These are phyloP conservation scores for Lachnellula subtilissima DNA, from an alignment of 2,329 filamentous ascomycete genomes.

Conservation along the genomic window DNA sequence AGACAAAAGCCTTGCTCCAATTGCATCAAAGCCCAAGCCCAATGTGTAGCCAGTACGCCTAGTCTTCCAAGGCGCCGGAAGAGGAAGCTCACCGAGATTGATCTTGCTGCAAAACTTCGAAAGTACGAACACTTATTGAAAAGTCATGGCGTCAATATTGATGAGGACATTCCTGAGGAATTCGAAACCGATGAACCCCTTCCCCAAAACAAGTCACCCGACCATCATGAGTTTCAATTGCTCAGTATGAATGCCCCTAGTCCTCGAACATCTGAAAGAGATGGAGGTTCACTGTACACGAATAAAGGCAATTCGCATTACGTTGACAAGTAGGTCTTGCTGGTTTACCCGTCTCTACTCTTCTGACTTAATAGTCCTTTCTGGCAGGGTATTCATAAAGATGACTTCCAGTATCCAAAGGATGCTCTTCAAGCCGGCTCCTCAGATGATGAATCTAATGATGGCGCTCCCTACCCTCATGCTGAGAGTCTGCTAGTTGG, in stretches of 20 bases:
- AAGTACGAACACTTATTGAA: constrained; percentile 27
- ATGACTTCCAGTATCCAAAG: constrained; percentile 27
- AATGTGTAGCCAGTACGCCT: constrained; percentile 26
- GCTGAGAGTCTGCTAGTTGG: constrained; percentile 45
- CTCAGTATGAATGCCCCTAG: constrained; percentile 2
- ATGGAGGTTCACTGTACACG: constrained; percentile 18
- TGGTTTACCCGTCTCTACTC: neutral
- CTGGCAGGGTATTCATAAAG: constrained; percentile 26
- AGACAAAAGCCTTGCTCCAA: constrained; percentile 29
- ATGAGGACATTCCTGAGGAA: constrained; percentile 13
- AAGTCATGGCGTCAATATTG: constrained; percentile 25
- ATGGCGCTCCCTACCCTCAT: constrained; percentile 22
- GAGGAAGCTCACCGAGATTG: constrained; percentile 25
- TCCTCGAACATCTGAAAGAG: neutral
- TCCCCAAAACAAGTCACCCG: neutral
- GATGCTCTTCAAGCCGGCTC: constrained; percentile 29
- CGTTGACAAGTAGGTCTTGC: constrained; percentile 22
- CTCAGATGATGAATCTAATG: constrained; percentile 29
- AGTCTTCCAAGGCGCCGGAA: constrained; percentile 22
- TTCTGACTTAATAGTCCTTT: constrained; percentile 20
- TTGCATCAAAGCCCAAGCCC: constrained; percentile 27
- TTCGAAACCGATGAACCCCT: constrained; percentile 1
- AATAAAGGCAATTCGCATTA: constrained; percentile 26
- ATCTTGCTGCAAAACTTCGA: constrained; percentile 22
- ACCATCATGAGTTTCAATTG: neutral